Percentiles rank a stretch among this genome's conserved stretches.
phyloP scores from a whole-genome alignment of 768 basidiomycete species.

The Tulasnella calospora region DNA sequence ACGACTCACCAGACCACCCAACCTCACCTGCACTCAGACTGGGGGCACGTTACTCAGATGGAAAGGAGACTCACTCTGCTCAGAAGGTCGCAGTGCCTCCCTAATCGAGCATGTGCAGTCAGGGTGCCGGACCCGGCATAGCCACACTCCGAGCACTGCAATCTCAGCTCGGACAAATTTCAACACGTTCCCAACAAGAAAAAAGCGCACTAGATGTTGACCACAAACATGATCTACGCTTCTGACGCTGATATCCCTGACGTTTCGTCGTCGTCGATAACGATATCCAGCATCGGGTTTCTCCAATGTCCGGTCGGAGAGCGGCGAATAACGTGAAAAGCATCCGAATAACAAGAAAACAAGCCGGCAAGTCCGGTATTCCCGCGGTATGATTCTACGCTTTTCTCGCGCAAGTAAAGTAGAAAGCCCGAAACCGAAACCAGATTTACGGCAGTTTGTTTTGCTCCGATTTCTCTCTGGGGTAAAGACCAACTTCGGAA shows the following conservation, averaged over 20 bases:
- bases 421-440: not conserved
- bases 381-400: not conserved
- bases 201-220: not conserved
- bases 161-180: not conserved
- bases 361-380: not conserved
- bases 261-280: not conserved
- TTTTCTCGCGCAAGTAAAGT: not conserved
- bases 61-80: not conserved
- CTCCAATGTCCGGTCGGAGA: not conserved
- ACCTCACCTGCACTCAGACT: not conserved
- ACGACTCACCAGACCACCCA: not conserved
- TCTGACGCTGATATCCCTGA: slow-evolving; percentile 4
- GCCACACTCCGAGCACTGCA: not conserved
- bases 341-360: too few relatives aligned
- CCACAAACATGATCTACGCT: not conserved
- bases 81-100: not conserved
- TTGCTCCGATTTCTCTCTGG: not conserved
- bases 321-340: too few relatives aligned
- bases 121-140: not conserved
- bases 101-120: slow-evolving; percentile 9
- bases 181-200: not conserved
- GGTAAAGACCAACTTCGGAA: not conserved
- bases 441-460: not conserved
- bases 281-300: not conserved
- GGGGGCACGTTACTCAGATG: not conserved